Evolutionary conservation across 345 rosid species (phyloP), one percentile per base, ranked within the genome.

Genomic region (Crucihimalaya himalaica): DNA sequence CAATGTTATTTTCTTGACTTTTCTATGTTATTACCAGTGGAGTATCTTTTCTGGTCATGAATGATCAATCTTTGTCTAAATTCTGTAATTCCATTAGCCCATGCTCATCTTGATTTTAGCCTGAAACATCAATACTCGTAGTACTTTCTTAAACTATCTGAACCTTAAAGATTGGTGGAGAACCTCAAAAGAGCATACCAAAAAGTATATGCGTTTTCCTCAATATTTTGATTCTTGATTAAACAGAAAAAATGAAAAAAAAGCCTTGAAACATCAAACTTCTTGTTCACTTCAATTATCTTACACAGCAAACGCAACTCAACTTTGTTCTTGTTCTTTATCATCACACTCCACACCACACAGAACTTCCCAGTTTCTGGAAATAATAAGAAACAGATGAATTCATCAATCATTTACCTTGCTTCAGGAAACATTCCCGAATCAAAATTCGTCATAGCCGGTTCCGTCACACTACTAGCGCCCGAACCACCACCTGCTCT

Each of bases 401-500:
- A 40, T 27, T 28, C 27, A 28, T 15, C 12, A 53, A 14, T 53
- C 70, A 61, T 63, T 63, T 76, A 76, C 66, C 75, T 76, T 23
- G 80, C 75, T 25, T 46, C 71, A 70, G 80, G 80, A 62, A 55
- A 63, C 75, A 76, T 70, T 62, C 28, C 71, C 3, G 80, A 69
- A 46, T 63, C 71, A 27, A 2, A 48, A 35, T 5, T 11, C 11
- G 51, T 42, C 65, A 63, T 68, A 0, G 64, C 64, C 1, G 73
- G 79, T 31, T 20, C 73, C 3, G 73, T 75, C 40, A 29, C 2
- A 58, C 62, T 59, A n/a, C 47, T 75, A 28, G 31, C 29, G 10
- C 35, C 63, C 1, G 73, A 60, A 67, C 73, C 79, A 23, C 64
- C 65, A 62, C 18, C 21, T 1, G 21, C 52, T 68, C 64, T 34